Percentiles rank a stretch among this genome's conserved stretches.
Evolutionary conservation across 2,329 filamentous ascomycete species (phyloP).

Genomic region (Trichophyton benhamiae): DNA sequence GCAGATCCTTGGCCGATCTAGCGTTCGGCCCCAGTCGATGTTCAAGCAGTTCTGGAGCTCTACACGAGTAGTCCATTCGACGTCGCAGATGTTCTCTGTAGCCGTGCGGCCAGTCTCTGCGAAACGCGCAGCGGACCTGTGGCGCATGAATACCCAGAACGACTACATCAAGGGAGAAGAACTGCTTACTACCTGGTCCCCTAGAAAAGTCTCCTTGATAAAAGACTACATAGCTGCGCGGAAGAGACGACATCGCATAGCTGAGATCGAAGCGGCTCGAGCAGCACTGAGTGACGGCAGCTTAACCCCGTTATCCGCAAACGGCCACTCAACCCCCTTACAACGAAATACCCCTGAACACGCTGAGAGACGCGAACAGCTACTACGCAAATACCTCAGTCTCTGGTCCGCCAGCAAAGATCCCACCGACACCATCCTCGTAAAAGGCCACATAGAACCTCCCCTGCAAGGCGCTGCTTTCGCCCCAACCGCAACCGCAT

Average conservation of each 20-base stretch:
- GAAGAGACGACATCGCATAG: slow-evolving; percentile 59
- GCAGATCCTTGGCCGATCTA: slow-evolving; percentile 72
- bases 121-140: slow-evolving; percentile 82
- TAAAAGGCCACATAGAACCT: slow-evolving; percentile 34
- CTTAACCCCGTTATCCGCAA: slow-evolving; percentile 25
- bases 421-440: slow-evolving; percentile 32
- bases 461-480: slow-evolving; percentile 27
- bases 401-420: slow-evolving; percentile 33
- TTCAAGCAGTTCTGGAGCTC: slow-evolving; percentile 79
- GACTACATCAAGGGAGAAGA: slow-evolving; percentile 97
- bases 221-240: slow-evolving; percentile 68
- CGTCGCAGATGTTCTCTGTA: slow-evolving; percentile 73
- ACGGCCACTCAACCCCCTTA: slow-evolving; percentile 24
- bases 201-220: slow-evolving; percentile 81
- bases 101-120: slow-evolving; percentile 78
- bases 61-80: slow-evolving; percentile 73
- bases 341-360: slow-evolving; percentile 17
- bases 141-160: slow-evolving; percentile 89
- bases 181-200: slow-evolving; percentile 68
- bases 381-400: slow-evolving; percentile 32
- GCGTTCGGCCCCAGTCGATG: slow-evolving; percentile 75
- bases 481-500: slow-evolving; percentile 8
- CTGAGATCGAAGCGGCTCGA: slow-evolving; percentile 60
- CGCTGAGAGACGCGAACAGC: slow-evolving; percentile 26
- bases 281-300: slow-evolving; percentile 32